A percentile compares a stretch with the other conserved stretches of the same genome.
Conservation (phyloP, 306 rosid genomes). For the Vigna angularis region DNA sequence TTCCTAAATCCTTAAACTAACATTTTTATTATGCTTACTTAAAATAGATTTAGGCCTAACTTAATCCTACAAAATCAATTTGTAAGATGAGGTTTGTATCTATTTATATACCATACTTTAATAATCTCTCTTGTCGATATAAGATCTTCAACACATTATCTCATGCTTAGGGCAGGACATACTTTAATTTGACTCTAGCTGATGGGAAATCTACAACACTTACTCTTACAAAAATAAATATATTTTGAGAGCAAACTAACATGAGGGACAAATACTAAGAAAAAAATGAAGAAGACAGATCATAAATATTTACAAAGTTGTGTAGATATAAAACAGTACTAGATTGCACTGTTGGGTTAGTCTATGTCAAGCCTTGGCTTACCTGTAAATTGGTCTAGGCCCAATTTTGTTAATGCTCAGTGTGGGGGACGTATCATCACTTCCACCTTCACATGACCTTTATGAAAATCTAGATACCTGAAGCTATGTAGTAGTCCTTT, state of each 20-base stretch:
- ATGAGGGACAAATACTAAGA: background rate
- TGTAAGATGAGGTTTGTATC: too few species aligned
- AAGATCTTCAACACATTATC: too few species aligned
- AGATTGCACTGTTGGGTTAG: background rate
- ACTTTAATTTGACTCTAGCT: too few species aligned
- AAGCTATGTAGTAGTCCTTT: background rate
- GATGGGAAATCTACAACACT: too few species aligned
- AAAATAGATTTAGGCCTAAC: too few species aligned
- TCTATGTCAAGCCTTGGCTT: background rate
- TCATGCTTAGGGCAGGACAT: too few species aligned
- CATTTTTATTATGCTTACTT: background rate
- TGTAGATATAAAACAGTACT: background rate
- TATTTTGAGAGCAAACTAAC: background rate
- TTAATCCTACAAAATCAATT: too few species aligned
- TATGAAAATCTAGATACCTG: background rate
- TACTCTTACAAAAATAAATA: background rate
- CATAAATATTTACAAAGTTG: background rate
- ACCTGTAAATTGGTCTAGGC: constrained; percentile 13
- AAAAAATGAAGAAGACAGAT: background rate
- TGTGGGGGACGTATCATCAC: background rate
- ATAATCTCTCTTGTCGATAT: too few species aligned
- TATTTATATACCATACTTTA: too few species aligned
- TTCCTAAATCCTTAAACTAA: background rate
- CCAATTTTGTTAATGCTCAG: constrained; percentile 5
- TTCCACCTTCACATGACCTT: constrained; percentile 3